Percentiles rank a stretch among this genome's conserved stretches.
phyloP scores from a whole-genome alignment of 2,329 filamentous ascomycete genomes.

The Alternaria burnsii region DNA sequence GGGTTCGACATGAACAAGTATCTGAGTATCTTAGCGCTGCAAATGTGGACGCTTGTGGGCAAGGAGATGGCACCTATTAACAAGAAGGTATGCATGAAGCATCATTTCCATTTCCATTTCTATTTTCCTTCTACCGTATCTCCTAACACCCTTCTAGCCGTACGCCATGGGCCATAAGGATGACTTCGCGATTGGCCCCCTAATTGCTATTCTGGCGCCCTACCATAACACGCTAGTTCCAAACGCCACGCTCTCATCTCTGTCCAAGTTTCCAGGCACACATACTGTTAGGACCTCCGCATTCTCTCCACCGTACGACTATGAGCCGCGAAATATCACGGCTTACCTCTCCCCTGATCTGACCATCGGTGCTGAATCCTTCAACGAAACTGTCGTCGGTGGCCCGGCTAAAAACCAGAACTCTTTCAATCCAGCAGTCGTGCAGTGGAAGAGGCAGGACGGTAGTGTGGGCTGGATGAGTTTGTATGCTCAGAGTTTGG shows the following conservation, averaged over 20 bases:
- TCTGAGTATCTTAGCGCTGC: conserved; percentile 65
- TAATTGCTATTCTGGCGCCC: conserved; percentile 64
- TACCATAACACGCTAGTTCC: conserved; percentile 61
- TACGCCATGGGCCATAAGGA: conserved; percentile 66
- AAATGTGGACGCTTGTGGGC: conserved; percentile 67
- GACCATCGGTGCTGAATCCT: conserved; percentile 68
- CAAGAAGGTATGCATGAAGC: conserved; percentile 30
- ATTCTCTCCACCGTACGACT: conserved; percentile 67
- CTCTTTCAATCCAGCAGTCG: conserved; percentile 67
- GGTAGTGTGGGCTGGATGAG: conserved; percentile 42
- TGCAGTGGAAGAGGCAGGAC: conserved; percentile 62
- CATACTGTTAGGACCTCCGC: conserved; percentile 63
- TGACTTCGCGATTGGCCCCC: conserved; percentile 66
- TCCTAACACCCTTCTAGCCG: conserved; percentile 42
- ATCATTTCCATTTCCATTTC: not conserved
- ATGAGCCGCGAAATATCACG: conserved; percentile 65
- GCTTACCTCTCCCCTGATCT: conserved; percentile 66
- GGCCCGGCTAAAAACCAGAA: conserved; percentile 61
- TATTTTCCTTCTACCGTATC: not conserved
- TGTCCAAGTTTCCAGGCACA: conserved; percentile 62
- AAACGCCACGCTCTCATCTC: conserved; percentile 45
- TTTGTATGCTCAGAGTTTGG: conserved; percentile 38
- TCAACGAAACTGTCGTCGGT: conserved; percentile 64
- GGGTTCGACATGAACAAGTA: conserved; percentile 72
- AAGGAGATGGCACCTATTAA: conserved; percentile 53